Conservation (phyloP, 192 early-diverging fungal genomes). For the Backusella australiensis region DNA sequence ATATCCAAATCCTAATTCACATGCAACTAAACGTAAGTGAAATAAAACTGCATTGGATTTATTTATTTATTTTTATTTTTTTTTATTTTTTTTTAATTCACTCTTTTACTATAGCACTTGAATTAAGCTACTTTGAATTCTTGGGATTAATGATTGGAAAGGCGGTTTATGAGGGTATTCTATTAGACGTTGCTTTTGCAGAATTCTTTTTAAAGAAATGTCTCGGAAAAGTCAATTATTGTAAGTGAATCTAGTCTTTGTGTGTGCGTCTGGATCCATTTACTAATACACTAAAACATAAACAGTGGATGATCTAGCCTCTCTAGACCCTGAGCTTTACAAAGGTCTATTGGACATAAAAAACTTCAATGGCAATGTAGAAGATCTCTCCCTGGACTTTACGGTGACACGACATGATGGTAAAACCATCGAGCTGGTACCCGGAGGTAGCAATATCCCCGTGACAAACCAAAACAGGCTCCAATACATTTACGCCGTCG, state of each 20-base stretch:
- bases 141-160: slow-evolving; percentile 82
- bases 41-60: too few relatives aligned
- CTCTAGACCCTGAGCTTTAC: slow-evolving; percentile 78
- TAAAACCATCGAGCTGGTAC: slow-evolving; percentile 61
- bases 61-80: too few relatives aligned
- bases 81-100: too few relatives aligned
- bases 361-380: slow-evolving; percentile 68
- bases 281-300: too few relatives aligned
- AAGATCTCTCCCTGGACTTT: slow-evolving; percentile 73
- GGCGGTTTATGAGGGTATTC: slow-evolving; percentile 82
- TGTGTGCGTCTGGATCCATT: too few relatives aligned
- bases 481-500: slow-evolving; percentile 84
- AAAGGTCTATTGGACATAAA: slow-evolving; percentile 70
- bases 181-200: slow-evolving; percentile 81
- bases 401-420: slow-evolving; percentile 58
- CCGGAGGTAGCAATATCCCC: slow-evolving; percentile 67
- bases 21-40: slow-evolving; percentile 42
- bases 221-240: slow-evolving; percentile 62
- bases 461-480: slow-evolving; percentile 89
- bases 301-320: slow-evolving; percentile 76
- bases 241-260: slow-evolving; percentile 40
- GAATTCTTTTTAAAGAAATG: slow-evolving; percentile 80
- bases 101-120: slow-evolving; percentile 19
- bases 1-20: slow-evolving; percentile 68
- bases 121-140: slow-evolving; percentile 68